Base-by-base conservation (phyloP, 2,329 filamentous ascomycete genomes). In the Madurella fahalii region DNA sequence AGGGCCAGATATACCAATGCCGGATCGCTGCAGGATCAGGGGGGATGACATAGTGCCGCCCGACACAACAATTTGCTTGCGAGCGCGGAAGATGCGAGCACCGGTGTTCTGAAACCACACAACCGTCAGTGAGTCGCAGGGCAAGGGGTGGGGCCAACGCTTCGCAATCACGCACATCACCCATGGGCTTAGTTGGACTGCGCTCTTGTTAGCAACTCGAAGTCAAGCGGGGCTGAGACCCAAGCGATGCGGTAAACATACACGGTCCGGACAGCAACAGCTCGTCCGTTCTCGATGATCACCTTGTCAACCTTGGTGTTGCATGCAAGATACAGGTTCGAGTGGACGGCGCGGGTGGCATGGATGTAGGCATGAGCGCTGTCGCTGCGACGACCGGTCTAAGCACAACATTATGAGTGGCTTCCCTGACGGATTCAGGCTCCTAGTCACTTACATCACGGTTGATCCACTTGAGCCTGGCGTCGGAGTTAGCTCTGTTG, bases 301-400 rank as follows among this genome's bases (percentile, higher is more conserved):
- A 90, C 75, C 74, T 87, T 89, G 66, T 90, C 86, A 13, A 89
- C 83, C 71, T 90, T 90, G 64, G 86, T 90, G 74, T 89, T 90
- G 72, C 79, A 82, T 53, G 84, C 80, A 15, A 91, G 74, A 64
- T 90, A 88, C 47, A 91, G 69, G 67, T 90, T 91, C 59, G 78
- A 77, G 67, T 89, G 77, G 40, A 85, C 79, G 2, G 86, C 77
- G 47, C 88, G 81, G 5, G 88, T 92, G 50, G 85, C 83, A 70
- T 93, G 89, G 57, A 93, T 77, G 62, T 92, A 92, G 2, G 83
- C 87, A 64, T 90, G 87, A 7, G 88, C 88, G 51, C 84, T 86
- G 71, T 92, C 88, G 56, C 84, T 87, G 54, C 88, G 85, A 48
- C 88, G 83, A 43, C 87, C 87, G 65, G 80, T 83, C 69, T 82